A percentile compares a stretch with the other conserved stretches of the same genome.
Conservation (phyloP, 2,329 filamentous ascomycete genomes). For the Alternaria tenuissima region DNA sequence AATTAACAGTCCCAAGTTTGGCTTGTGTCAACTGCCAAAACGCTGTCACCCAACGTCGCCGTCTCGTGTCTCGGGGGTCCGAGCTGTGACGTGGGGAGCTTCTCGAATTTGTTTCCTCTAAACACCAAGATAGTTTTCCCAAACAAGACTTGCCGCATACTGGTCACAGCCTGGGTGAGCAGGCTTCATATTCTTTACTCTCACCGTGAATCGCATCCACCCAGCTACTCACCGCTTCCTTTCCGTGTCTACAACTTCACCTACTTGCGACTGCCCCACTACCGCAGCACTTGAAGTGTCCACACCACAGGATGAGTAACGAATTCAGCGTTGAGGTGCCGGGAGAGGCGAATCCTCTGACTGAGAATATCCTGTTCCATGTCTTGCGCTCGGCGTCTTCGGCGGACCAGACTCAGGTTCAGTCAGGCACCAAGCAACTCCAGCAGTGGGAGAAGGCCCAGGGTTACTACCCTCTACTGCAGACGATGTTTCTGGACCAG, state of each 20-base stretch:
- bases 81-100: conserved; percentile 35
- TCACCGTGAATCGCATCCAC: not conserved
- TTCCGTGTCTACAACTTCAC: not conserved
- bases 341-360: conserved; percentile 74
- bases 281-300: conserved; percentile 9
- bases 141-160: conserved; percentile 18
- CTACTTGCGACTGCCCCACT: conserved; percentile 23
- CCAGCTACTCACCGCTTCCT: not conserved
- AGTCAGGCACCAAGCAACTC: conserved; percentile 62
- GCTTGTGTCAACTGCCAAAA: not conserved
- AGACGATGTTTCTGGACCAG: conserved; percentile 81
- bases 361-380: conserved; percentile 57
- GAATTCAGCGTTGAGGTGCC: conserved; percentile 68
- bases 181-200: conserved; percentile 15
- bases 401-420: conserved; percentile 58
- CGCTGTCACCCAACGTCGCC: not conserved
- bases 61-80: conserved; percentile 21
- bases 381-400: conserved; percentile 60
- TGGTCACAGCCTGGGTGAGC: conserved; percentile 41
- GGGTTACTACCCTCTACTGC: conserved; percentile 60
- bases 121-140: conserved; percentile 21
- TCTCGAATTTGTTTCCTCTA: conserved; percentile 12
- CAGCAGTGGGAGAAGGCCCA: conserved; percentile 59
- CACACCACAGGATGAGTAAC: conserved; percentile 36
- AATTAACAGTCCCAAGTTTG: not conserved